A percentile compares a stretch with the other conserved stretches of the same genome.
These are phyloP conservation scores for Funneliformis geosporum DNA, from an alignment of 192 early-diverging fungal genomes.

Conservation along the genomic window DNA sequence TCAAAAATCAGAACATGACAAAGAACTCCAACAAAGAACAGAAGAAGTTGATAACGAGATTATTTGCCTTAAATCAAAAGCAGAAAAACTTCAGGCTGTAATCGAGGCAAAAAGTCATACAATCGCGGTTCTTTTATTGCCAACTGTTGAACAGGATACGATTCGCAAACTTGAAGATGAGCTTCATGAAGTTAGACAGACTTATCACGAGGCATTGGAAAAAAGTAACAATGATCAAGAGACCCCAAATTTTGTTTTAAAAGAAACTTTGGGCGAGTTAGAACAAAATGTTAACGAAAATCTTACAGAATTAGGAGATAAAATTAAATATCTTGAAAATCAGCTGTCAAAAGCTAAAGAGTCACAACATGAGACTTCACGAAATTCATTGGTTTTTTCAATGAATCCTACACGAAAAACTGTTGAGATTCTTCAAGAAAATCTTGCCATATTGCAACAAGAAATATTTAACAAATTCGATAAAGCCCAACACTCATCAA, in stretches of 20 bases:
- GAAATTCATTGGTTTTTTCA: neutral
- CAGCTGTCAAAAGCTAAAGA: neutral
- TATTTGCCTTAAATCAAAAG: neutral
- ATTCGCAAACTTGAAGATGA: neutral
- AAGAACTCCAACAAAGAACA: neutral
- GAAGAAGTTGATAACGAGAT: neutral
- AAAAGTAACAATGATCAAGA: neutral
- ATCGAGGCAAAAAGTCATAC: neutral
- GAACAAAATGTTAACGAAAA: neutral
- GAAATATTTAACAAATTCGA: neutral
- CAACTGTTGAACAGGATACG: neutral
- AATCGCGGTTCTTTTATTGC: neutral
- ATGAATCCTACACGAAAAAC: neutral
- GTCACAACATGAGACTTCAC: neutral
- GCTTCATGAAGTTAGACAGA: neutral
- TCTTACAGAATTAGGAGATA: constrained; percentile 3
- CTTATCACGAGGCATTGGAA: neutral
- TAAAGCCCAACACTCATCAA: neutral
- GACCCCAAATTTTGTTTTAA: too few species aligned
- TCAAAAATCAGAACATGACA: neutral
- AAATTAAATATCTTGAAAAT: neutral
- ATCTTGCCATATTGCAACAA: too few species aligned
- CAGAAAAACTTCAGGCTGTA: neutral
- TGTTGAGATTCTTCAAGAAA: neutral
- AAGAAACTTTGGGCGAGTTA: neutral